Evolutionary conservation across 495 filamentous ascomycete genomes (phyloP).

Genomic region (Aspergillus olivimuriae): DNA sequence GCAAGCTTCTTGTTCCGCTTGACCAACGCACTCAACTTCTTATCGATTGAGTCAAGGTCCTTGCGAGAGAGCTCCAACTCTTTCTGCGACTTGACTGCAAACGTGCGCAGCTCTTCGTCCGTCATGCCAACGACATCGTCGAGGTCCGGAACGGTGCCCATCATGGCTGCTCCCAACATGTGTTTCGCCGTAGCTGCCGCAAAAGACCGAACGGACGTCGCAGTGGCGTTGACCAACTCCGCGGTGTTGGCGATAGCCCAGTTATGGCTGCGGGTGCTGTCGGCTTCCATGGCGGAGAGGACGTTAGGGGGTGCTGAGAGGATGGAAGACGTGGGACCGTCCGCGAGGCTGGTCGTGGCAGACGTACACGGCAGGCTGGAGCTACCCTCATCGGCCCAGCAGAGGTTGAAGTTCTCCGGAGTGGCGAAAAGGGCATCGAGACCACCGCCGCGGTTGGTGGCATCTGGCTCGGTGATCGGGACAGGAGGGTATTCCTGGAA

Average conservation of each 20-base stretch:
- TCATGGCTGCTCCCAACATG: slow-evolving; percentile 32
- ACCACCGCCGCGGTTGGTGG: slow-evolving; percentile 35
- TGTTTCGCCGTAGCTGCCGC: slow-evolving; percentile 38
- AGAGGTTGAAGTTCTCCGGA: slow-evolving; percentile 38
- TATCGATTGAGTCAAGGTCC: slow-evolving; percentile 38
- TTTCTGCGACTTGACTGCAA: slow-evolving; percentile 33
- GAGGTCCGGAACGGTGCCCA: slow-evolving; percentile 26
- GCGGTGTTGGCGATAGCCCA: slow-evolving; percentile 41
- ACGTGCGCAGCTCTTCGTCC: slow-evolving; percentile 33
- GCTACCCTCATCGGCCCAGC: slow-evolving; percentile 34
- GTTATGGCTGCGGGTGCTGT: slow-evolving; percentile 37
- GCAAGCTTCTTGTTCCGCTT: slow-evolving; percentile 45
- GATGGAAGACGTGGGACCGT: too few relatives aligned
- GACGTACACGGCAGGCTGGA: slow-evolving; percentile 20
- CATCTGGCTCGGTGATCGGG: slow-evolving; percentile 28
- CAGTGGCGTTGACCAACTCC: slow-evolving; percentile 35
- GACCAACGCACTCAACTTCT: slow-evolving; percentile 40
- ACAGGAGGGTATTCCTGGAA: slow-evolving; percentile 26
- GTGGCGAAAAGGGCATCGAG: slow-evolving; percentile 38
- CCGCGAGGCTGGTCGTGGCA: slow-evolving; percentile 17
- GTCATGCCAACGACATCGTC: slow-evolving; percentile 40
- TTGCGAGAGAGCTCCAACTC: slow-evolving; percentile 38
- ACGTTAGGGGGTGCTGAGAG: slow-evolving; percentile 29
- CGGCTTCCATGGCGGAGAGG: slow-evolving; percentile 39
- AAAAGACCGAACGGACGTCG: slow-evolving; percentile 38